Evolutionary conservation across 352 stramenopile genomes (phyloP).

Genomic region (Phytopythium aichiense): DNA sequence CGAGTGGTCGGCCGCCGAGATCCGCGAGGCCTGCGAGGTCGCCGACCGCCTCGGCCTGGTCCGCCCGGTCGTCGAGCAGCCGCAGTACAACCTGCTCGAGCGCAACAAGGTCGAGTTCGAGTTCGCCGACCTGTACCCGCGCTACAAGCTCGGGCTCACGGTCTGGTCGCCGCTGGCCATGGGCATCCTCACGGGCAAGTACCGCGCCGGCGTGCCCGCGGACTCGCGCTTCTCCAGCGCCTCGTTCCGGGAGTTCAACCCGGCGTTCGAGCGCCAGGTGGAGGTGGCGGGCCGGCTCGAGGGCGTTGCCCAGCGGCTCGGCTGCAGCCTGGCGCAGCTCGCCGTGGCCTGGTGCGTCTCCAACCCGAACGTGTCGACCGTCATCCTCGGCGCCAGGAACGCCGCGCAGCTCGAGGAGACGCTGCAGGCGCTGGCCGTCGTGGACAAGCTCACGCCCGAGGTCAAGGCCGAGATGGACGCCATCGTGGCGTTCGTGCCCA

Average conservation of each 20-base stretch:
- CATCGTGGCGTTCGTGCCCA: conserved; percentile 17
- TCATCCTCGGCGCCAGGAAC: conserved; percentile 44
- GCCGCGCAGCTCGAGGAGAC: conserved; percentile 51
- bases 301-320: conserved; percentile 36
- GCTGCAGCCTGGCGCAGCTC: conserved; percentile 41
- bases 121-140: conserved; percentile 34
- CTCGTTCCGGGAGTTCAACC: not conserved
- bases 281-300: conserved; percentile 37
- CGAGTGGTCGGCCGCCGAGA: conserved; percentile 35
- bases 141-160: conserved; percentile 46
- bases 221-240: conserved; percentile 30
- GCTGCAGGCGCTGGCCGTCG: conserved; percentile 31
- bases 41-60: conserved; percentile 17
- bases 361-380: conserved; percentile 48
- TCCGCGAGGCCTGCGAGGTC: conserved; percentile 35
- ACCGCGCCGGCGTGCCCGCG: conserved; percentile 22
- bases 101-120: conserved; percentile 41
- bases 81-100: conserved; percentile 11
- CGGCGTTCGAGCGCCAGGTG: not conserved
- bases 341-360: conserved; percentile 38
- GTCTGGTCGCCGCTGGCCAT: conserved; percentile 36
- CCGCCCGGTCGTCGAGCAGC: conserved; percentile 32
- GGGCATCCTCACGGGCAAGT: conserved; percentile 52
- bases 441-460: conserved; percentile 45
- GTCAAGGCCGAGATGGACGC: conserved; percentile 43